Base-by-base conservation (phyloP, 192 early-diverging fungal genomes). In the Umbelopsis ramanniana region DNA sequence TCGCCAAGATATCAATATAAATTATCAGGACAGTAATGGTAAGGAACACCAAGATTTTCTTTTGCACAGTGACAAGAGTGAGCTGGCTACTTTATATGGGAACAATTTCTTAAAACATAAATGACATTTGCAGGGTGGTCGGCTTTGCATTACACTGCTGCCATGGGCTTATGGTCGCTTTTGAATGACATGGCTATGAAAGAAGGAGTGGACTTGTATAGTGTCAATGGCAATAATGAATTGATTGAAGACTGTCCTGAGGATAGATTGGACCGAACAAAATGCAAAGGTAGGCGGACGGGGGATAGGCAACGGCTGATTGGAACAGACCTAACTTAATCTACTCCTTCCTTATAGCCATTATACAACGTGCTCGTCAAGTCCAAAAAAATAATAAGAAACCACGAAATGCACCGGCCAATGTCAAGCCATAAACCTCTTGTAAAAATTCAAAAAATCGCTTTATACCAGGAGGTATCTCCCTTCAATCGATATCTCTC, bases 141-240 rank as follows among this genome's bases (percentile, higher is more conserved):
- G n/a, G 68, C 54, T 48, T 48, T 75, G 22, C 74, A 75, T 40
- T 75, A 75, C 66, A 57, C 74, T 43, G 74, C 74, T 24, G 74
- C 68, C 40, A 47, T 75, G 29, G 57, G 57, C 15, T 26, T 67
- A 50, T 75, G 74, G 74, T 23, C 46, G 26, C 69, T 69, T 52
- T 48, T 75, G 23, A 54, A 75, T 29, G 69, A 66, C 21, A 47
- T 75, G 8, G 53, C 68, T 3, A 66, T 69, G 47, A 47, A 60
- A 12, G 24, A 55, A 21, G 54, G 63, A 22, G 54, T 53, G 37
- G 63, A 75, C 45, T 35, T 75, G 11, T 26, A 70, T 43, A 54
- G 68, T 52, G 45, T 57, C 46, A 70, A 68, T 21, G 38, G 52
- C 33, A 55, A 70, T 46, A 69, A 69, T 40, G 55, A 50, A 26